Evolutionary conservation across 2,329 filamentous ascomycete species (phyloP), one percentile per base, ranked within the genome.

Genomic region (Beauveria sp.): DNA sequence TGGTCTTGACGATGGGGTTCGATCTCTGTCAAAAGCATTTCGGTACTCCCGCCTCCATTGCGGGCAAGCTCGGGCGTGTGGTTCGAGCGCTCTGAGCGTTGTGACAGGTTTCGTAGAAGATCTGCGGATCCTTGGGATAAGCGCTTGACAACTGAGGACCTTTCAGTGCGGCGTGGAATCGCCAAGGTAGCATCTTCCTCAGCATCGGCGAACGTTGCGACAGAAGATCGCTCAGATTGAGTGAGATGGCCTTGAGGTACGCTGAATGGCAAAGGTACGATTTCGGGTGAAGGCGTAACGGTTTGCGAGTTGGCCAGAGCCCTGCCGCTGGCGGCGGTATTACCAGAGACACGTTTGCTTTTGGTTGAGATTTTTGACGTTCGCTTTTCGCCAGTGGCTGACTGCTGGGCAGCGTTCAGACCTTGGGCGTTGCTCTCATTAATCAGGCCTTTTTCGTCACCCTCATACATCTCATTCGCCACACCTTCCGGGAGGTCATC

Each of bases 161-260:
- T 72, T 58, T 70, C 73, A 66, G 63, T 63, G 61, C 50, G 65
- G 54, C 60, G 66, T 52, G 64, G 70, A 43, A 24, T 6, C 6
- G 24, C 14, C 5, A 49, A 58, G 63, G 12, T 43, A 10, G 59
- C 58, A 24, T 72, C 68, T n/a, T 80, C 79, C 12, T 80, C 79
- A 30, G 86, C 80, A 61, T 88, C 86, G 18, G 87, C 86, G 67
- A 88, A 81, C 0, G 89, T 89, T 3, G 87, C 90, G 22, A 90
- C 78, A 1, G 89, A 90, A 2, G 87, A 91, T 30, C 80, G 75
- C 22, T 81, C 79, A 18, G 79, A 78, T 6, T 81, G 76, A 2
- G 70, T 68, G 14, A 64, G 45, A 26, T 74, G 70, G 14, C 77
- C 74, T 22, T 72, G 71, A 0, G 85, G 85, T 1, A 89, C 76